Evolutionary conservation across 768 basidiomycete species (phyloP).

Genomic region (Boletus barrowsii): DNA sequence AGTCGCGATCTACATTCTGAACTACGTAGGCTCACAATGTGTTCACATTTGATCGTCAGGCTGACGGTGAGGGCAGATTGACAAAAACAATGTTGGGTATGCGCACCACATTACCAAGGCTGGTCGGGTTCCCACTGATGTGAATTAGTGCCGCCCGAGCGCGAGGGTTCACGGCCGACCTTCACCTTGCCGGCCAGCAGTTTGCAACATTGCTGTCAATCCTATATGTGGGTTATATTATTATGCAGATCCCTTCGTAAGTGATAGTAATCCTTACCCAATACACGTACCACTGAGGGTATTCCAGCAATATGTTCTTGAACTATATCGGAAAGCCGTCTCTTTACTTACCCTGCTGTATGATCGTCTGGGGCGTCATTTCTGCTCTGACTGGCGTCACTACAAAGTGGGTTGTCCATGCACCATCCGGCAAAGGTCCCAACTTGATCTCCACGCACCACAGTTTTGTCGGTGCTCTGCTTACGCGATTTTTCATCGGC

Average conservation of each 20-base stretch:
- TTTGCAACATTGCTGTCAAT: slow-evolving; percentile 69
- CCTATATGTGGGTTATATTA: slow-evolving; percentile 57
- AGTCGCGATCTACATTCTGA: slow-evolving; percentile 39
- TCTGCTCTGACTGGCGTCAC: slow-evolving; percentile 44
- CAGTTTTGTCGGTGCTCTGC: slow-evolving; percentile 41
- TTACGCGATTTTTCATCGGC: slow-evolving; percentile 53
- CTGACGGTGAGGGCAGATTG: slow-evolving; percentile 41
- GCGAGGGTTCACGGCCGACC: slow-evolving; percentile 63
- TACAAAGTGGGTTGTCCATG: slow-evolving; percentile 24
- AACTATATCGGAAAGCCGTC: slow-evolving; percentile 67
- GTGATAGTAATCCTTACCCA: neutral
- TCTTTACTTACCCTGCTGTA: slow-evolving; percentile 59
- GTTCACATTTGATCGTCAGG: neutral
- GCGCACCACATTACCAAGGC: slow-evolving; percentile 7
- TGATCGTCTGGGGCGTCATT: slow-evolving; percentile 68
- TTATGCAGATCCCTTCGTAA: slow-evolving; percentile 42
- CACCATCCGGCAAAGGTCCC: neutral
- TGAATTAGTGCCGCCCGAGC: slow-evolving; percentile 59
- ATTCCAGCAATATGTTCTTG: slow-evolving; percentile 65
- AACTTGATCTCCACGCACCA: neutral
- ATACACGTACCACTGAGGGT: neutral
- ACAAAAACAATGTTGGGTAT: slow-evolving; percentile 68
- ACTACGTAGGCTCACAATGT: slow-evolving; percentile 25
- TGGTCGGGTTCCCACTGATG: neutral
- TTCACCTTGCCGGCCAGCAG: slow-evolving; percentile 56